These are phyloP conservation scores for Fagopyrum tataricum DNA, from an alignment of 148 eudicot species.

Conservation along the genomic window DNA sequence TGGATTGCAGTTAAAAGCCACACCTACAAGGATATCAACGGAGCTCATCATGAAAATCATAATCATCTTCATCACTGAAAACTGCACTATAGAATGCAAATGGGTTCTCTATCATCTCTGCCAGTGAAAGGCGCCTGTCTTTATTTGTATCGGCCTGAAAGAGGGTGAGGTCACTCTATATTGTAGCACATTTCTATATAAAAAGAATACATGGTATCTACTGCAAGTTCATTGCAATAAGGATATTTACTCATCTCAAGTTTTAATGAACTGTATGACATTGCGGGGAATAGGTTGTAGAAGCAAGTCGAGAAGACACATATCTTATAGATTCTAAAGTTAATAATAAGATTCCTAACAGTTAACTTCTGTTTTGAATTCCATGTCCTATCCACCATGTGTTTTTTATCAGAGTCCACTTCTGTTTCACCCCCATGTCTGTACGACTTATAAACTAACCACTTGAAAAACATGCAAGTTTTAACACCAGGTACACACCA, in stretches of 20 bases:
- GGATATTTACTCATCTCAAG: neutral
- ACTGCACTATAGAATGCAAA: constrained; percentile 84
- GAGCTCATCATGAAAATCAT: constrained; percentile 78
- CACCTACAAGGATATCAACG: constrained; percentile 39
- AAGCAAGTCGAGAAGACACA: neutral
- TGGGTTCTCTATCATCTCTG: constrained; percentile 89
- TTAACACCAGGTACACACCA: neutral
- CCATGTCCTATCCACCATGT: neutral
- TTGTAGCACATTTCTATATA: neutral
- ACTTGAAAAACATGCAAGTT: neutral
- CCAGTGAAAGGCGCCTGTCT: constrained; percentile 69
- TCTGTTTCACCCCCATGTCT: neutral
- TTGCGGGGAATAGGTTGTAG: neutral
- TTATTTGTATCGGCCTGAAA: constrained; percentile 85
- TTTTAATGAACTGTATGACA: neutral
- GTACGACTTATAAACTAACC: neutral
- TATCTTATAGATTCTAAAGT: neutral
- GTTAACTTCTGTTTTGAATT: no score
- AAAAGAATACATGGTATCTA: neutral
- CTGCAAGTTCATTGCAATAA: neutral
- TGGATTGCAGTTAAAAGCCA: neutral
- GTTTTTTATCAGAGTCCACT: neutral
- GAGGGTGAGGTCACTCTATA: neutral
- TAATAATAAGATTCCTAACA: neutral
- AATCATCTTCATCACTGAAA: constrained; percentile 72